A percentile compares a stretch with the other conserved stretches of the same genome.
Evolutionary conservation across 345 rosid genomes (phyloP).

Genomic region (Populus euphratica): DNA sequence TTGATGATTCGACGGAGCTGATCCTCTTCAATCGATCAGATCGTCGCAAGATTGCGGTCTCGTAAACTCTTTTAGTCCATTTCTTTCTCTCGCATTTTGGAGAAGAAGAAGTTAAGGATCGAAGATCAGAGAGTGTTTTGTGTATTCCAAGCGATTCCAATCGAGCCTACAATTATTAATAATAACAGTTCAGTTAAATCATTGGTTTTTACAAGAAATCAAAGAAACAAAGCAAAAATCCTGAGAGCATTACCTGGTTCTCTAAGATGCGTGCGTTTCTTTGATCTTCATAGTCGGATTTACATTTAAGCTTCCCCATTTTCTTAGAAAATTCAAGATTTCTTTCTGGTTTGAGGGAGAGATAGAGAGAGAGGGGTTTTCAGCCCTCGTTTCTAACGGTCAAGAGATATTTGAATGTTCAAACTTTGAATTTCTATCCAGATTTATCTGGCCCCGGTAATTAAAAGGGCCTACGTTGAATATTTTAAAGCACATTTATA

Average conservation of each 20-base stretch:
- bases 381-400: too few relatives aligned
- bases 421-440: too few relatives aligned
- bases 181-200: not conserved
- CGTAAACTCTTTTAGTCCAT: conserved; percentile 7
- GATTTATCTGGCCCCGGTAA: too few relatives aligned
- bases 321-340: too few relatives aligned
- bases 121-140: conserved; percentile 28
- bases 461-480: too few relatives aligned
- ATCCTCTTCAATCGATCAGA: conserved; percentile 23
- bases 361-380: too few relatives aligned
- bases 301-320: conserved; percentile 9
- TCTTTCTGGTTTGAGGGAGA: too few relatives aligned
- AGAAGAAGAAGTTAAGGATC: conserved; percentile 18
- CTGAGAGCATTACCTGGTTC: conserved; percentile 27
- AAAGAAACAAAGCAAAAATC: not conserved
- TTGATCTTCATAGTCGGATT: conserved; percentile 32
- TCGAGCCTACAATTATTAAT: conserved; percentile 23
- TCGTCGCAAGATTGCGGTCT: conserved; percentile 25
- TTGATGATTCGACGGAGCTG: not conserved
- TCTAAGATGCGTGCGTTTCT: conserved; percentile 35
- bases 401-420: too few relatives aligned
- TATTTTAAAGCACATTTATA: too few relatives aligned
- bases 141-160: conserved; percentile 39
- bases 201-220: not conserved
- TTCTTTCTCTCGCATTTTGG: conserved; percentile 11